These are phyloP conservation scores for Rhododendron mucronatum DNA, from an alignment of 148 eudicot species.

Conservation along the genomic window DNA sequence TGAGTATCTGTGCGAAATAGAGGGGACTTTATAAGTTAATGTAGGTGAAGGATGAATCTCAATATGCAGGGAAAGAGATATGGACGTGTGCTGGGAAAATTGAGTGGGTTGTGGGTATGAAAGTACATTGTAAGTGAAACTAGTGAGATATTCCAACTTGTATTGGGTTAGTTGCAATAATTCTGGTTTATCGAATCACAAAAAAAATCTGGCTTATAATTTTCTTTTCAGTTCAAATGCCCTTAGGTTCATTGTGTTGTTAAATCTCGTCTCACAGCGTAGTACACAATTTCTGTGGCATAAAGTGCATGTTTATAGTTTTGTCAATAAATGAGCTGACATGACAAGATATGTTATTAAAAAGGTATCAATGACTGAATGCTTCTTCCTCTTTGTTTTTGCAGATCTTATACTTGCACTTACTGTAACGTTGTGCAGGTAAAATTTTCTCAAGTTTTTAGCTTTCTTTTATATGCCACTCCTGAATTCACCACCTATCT, in stretches of 20 bases:
- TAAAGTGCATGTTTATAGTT: not conserved
- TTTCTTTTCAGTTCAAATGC: not conserved
- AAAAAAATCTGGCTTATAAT: not conserved
- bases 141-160: not conserved
- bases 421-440: constrained; percentile 85
- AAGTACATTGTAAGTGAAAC: not conserved
- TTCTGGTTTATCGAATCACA: not conserved
- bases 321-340: not conserved
- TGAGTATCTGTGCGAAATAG: not conserved
- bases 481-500: not conserved
- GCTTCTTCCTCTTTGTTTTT: constrained; percentile 19
- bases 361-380: constrained; percentile 6
- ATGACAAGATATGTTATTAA: not conserved
- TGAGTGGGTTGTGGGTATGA: not conserved
- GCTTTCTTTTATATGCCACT: not conserved
- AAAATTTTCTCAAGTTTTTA: constrained; percentile 17
- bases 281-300: not conserved
- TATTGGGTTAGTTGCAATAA: not conserved
- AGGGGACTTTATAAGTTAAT: not conserved
- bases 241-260: not conserved
- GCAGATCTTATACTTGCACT: constrained; percentile 77
- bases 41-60: not conserved
- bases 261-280: not conserved
- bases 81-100: not conserved
- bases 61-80: not conserved